These are phyloP conservation scores for Fusarium denticulatum DNA, from an alignment of 2,329 filamentous ascomycete genomes.

Conservation along the genomic window DNA sequence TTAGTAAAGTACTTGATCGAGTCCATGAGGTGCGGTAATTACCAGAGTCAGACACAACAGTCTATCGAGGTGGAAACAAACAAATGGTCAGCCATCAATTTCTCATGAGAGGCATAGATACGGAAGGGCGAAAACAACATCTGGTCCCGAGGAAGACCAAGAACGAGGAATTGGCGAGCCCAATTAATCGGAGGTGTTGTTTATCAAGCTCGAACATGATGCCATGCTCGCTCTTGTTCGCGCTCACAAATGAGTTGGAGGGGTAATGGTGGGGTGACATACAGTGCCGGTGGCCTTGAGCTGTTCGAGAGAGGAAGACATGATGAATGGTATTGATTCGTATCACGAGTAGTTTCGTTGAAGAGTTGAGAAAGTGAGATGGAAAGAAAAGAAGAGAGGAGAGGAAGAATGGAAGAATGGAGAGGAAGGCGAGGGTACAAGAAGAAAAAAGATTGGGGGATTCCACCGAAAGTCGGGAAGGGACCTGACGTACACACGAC, in stretches of 20 bases:
- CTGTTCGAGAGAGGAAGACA: conserved; percentile 94
- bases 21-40: conserved; percentile 54
- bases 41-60: conserved; percentile 97
- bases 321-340: conserved; percentile 52
- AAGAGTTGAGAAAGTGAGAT: conserved; percentile 19
- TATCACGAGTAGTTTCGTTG: conserved; percentile 20
- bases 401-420: not conserved
- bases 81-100: conserved; percentile 38
- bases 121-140: not conserved
- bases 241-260: conserved; percentile 42
- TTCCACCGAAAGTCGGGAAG: conserved; percentile 35
- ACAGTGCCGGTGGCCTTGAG: conserved; percentile 97
- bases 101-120: not conserved
- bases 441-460: conserved; percentile 35
- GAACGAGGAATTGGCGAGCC: not conserved
- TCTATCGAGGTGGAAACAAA: conserved; percentile 59
- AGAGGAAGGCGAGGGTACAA: conserved; percentile 15
- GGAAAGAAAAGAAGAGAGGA: conserved; percentile 11
- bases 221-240: conserved; percentile 10
- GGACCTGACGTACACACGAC: conserved; percentile 38
- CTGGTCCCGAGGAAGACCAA: not conserved
- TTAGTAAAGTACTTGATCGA: conserved; percentile 43
- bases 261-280: conserved; percentile 60
- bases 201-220: conserved; percentile 4
- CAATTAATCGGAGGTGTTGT: not conserved